Evolutionary conservation across 2,329 filamentous ascomycete species (phyloP), one percentile per base, ranked within the genome.

Genomic region (Phyllachora maydis): DNA sequence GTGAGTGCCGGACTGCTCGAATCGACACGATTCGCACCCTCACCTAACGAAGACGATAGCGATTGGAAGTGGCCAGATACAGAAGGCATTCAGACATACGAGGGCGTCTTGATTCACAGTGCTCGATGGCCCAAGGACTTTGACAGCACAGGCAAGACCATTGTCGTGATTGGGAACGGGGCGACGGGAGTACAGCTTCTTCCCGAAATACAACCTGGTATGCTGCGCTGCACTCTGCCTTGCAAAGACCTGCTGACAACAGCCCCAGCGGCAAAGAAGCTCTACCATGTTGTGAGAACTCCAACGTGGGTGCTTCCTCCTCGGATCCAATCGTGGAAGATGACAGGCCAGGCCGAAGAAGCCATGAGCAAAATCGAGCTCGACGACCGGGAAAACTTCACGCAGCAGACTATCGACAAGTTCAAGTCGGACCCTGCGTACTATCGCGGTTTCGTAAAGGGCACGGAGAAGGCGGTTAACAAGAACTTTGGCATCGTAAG

Each of bases 81-180:
- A 4, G 39, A 52, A 1, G 52, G 52, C 1, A 36, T 62, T 3
- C 33, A 54, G 3, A 34, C 38, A 8, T 67, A 59, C 33, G 35
- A 49, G 20, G 61, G 62, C 6, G 37, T 49, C 1, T 31, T 62
- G 5, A 42, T 66, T 16, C 62, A 68, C 35, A 64, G 54, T 4
- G 60, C 61, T 2, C 43, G 43, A 10, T 68, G 62, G 60, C 55
- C 58, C 1, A 41, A 54, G 15, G 38, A 47, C 11, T 56, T 61
- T 19, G 50, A 61, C 23, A 49, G 51, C 27, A 36, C 45, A n/a
- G 51, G 47, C 28, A 66, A 65, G 35, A 49, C 43, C 0, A 52
- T 66, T 6, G 59, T 53, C 3, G 45, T 68, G n/a, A 61, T 68
- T 23, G 62, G 62, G 6, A 65, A 60, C 24, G 60, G 60, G 5